Base-by-base conservation (phyloP, 805 yeast genomes). In the Candida patagonica region DNA sequence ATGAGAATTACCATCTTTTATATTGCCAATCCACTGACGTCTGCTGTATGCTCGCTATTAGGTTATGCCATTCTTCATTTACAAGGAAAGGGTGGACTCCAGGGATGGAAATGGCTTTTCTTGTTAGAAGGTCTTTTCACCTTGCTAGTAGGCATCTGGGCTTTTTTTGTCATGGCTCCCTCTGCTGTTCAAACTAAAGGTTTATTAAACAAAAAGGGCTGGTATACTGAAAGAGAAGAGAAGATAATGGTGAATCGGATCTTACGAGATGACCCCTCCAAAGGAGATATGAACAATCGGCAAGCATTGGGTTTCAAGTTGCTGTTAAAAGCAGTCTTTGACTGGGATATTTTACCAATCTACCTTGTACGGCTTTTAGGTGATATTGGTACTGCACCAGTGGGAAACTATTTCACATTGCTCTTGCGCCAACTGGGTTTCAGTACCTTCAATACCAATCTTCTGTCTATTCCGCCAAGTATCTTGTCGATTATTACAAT, bases 61-160 rank as follows among this genome's bases (percentile, higher is more conserved):
- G 78, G 76, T 0, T 73, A 66, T 45, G 85, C 76, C 2, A 56
- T 78, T 27, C 62, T 76, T 38, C 66, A 65, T 41, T 60, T 78
- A 56, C 60, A 72, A 24, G 76, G 74, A 13, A 12, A 10, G 13
- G 37, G 37, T n/a, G 15, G 12, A 8, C 13, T 20, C 6, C 10
- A 12, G 15, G 80, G 80, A 17, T 80, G 86, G 86, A 64, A 70
- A 39, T 80, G 79, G 76, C 60, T 80, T 19, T 80, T 80, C 47
- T 51, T 80, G 15, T 65, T 80, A 38, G 85, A 78, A 53, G 86
- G 87, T 4, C 39, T 68, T 5, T 49, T 76, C 32, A 77, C 86
- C 1, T 56, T 77, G 4, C 15, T 52, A 2, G 65, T 80, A 45
- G 86, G 85, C 2, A 23, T 74, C 20, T 44, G 50, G 3, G 55